These are phyloP conservation scores for Lodderomyces theae DNA, from an alignment of 1,139 yeast genomes.

Conservation along the genomic window DNA sequence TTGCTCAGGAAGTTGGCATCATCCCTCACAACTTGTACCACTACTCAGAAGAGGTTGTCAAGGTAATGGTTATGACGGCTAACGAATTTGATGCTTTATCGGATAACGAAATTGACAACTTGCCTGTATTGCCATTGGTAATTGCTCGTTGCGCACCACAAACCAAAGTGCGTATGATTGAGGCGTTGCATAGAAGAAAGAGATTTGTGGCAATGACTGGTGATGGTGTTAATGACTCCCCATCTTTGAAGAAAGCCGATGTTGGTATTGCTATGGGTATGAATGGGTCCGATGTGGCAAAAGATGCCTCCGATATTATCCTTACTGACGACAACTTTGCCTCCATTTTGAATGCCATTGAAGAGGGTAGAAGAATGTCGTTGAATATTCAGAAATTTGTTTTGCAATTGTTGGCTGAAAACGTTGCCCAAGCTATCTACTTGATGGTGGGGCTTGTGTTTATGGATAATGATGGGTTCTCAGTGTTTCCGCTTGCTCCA, in stretches of 20 bases:
- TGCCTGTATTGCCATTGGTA: constrained; percentile 74
- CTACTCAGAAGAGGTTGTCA: constrained; percentile 59
- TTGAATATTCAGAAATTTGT: constrained; percentile 80
- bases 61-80: constrained; percentile 76
- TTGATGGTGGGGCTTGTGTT: constrained; percentile 72
- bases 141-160: constrained; percentile 86
- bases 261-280: constrained; percentile 62
- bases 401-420: constrained; percentile 71
- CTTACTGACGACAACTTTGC: constrained; percentile 51
- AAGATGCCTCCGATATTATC: constrained; percentile 57
- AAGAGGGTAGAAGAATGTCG: constrained; percentile 82
- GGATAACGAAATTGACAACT: constrained; percentile 61
- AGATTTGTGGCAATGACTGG: constrained; percentile 85
- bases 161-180: constrained; percentile 81
- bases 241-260: constrained; percentile 75
- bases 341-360: constrained; percentile 54
- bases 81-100: constrained; percentile 63
- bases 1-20: constrained; percentile 84
- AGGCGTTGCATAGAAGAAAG: constrained; percentile 70
- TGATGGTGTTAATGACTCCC: constrained; percentile 85
- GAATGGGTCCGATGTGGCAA: constrained; percentile 56
- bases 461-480: constrained; percentile 53
- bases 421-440: constrained; percentile 74
- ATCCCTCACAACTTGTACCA: constrained; percentile 68
- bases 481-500: constrained; percentile 77